Evolutionary conservation across 331 rosid species (phyloP), one percentile per base, ranked within the genome.

Genomic region (Erythrophleum ivorense): DNA sequence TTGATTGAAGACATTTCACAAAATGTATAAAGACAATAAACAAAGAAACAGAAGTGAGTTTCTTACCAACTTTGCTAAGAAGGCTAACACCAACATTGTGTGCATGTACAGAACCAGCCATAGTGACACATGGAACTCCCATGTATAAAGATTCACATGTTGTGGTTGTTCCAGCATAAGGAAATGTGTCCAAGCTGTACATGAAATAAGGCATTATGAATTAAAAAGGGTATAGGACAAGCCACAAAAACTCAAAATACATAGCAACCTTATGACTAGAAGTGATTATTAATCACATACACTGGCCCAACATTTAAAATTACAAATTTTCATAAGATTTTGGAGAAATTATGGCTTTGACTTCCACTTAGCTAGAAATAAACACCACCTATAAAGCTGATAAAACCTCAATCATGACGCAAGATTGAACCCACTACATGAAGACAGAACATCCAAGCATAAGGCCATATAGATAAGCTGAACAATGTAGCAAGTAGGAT

Each of bases 81-180:
- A 95, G 97, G 89, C 99, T 95, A 83, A 93, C 99, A 16, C 99
- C 99, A 82, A 95, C 99, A 82, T 95, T 95, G 85, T 95, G 99
- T 52, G 99, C 99, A 83, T 95, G 99, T 58, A 91, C 93, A 21
- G 99, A 90, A 78, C 98, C 99, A 74, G 93, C 97, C 99, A 95
- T 95, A 70, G 97, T 93, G 78, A 95, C 93, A 86, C 99, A 95
- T 31, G 99, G 99, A 78, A 95, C 99, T 63, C 99, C 99, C 99
- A 95, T 95, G 89, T 89, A 95, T 73, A 95, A 85, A 66, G 98
- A 95, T 80, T 95, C 98, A 16, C 99, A 95, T 29, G 99, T 95
- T 1, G 99, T 95, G 21, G 99, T 95, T 38, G 99, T 95, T 80
- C 99, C 98, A 79, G 98, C 97, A 89, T 95, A 95, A 7, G 98